phyloP scores from a whole-genome alignment of 257 asterid genomes.

The Cynanchum wilfordii region DNA sequence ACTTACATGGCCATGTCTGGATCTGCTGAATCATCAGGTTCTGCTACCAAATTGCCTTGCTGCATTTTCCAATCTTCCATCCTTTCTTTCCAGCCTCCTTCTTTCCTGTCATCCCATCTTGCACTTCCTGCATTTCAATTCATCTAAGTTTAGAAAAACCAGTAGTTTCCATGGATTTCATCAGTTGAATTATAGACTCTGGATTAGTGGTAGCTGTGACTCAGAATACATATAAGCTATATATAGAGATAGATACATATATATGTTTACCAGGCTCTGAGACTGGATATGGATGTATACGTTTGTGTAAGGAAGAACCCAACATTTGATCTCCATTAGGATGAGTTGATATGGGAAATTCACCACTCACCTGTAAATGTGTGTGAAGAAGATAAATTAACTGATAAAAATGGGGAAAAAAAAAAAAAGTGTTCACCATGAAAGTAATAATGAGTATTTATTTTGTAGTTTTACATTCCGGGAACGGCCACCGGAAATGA shows the following conservation, averaged over 20 bases:
- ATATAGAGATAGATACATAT: too few relatives aligned
- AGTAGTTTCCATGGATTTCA: not conserved
- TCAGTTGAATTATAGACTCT: not conserved
- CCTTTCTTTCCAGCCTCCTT: slow-evolving; percentile 84
- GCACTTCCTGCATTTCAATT: slow-evolving; percentile 49
- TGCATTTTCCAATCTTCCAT: slow-evolving; percentile 98
- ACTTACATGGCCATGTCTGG: slow-evolving; percentile 73
- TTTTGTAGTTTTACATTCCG: slow-evolving; percentile 41
- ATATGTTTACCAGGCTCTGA: slow-evolving; percentile 47
- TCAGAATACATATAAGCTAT: too few relatives aligned
- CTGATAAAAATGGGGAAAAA: not conserved
- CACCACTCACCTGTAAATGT: slow-evolving; percentile 69
- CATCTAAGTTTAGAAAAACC: not conserved
- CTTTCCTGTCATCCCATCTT: slow-evolving; percentile 84
- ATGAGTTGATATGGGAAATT: slow-evolving; percentile 51
- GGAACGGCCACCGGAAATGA: slow-evolving; percentile 74
- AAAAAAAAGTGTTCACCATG: not conserved
- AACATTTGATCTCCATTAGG: slow-evolving; percentile 69
- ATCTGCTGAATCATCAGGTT: slow-evolving; percentile 61
- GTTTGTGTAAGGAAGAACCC: slow-evolving; percentile 69
- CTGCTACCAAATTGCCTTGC: slow-evolving; percentile 70
- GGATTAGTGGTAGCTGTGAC: too few relatives aligned
- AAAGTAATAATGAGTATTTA: not conserved
- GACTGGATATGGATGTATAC: slow-evolving; percentile 74
- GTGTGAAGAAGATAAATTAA: not conserved